phyloP scores from a whole-genome alignment of 345 rosid species.

The Citrus sp. region DNA sequence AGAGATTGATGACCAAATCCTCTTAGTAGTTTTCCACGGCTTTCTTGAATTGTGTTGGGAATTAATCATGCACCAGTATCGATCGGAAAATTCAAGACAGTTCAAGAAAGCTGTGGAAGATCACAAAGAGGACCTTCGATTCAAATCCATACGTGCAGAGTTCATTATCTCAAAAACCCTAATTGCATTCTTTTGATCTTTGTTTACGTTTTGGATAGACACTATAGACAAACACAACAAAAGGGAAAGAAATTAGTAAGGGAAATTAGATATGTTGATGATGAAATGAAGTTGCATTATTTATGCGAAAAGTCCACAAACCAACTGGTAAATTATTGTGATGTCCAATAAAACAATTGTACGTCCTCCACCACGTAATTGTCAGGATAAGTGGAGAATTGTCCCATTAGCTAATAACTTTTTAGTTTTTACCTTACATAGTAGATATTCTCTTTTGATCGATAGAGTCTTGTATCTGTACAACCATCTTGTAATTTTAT shows the following conservation, averaged over 20 bases:
- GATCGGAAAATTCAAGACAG: neutral
- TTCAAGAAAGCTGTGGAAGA: constrained; percentile 36
- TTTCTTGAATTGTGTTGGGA: constrained; percentile 14
- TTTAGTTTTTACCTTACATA: no score
- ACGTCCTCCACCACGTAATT: no score
- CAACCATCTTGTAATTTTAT: no score
- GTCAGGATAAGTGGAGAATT: no score
- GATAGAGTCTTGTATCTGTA: no score
- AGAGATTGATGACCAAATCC: neutral
- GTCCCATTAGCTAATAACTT: no score
- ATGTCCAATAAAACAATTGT: no score
- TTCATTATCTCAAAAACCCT: neutral
- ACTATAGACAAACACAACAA: neutral
- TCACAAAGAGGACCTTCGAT: constrained; percentile 11
- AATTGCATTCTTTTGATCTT: neutral
- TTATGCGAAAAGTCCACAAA: neutral
- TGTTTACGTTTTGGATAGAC: neutral
- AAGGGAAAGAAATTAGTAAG: neutral
- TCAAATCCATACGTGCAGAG: neutral
- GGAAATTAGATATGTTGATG: neutral
- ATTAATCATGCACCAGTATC: neutral
- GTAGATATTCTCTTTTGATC: no score
- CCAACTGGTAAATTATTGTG: no score
- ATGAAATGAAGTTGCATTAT: neutral
- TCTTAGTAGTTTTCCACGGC: constrained; percentile 22